Percentiles rank a stretch among this genome's conserved stretches.
Evolutionary conservation across 768 basidiomycete genomes (phyloP).

Genomic region (Serendipita sp.): DNA sequence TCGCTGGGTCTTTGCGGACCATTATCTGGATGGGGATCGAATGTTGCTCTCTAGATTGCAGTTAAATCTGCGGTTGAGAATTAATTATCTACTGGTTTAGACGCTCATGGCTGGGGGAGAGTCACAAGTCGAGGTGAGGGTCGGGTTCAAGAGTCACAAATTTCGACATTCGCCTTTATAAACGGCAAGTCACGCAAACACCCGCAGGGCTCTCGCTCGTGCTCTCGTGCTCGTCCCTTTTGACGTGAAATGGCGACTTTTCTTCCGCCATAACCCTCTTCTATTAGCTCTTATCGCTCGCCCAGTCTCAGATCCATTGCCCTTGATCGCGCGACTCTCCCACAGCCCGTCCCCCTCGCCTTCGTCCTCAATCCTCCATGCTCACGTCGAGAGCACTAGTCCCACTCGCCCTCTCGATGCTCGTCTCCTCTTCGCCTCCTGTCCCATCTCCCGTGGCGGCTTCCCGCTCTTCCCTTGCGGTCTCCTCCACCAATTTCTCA

Average conservation of each 20-base stretch:
- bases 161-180: background rate
- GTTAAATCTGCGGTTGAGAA: background rate
- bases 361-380: background rate
- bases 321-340: background rate
- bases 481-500: conserved; percentile 17
- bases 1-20: background rate
- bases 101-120: background rate
- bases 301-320: background rate
- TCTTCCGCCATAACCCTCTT: background rate
- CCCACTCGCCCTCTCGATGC: conserved; percentile 39
- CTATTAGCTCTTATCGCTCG: background rate
- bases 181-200: background rate
- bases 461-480: background rate
- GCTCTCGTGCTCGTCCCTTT: background rate
- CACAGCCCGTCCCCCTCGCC: background rate
- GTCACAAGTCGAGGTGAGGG: background rate
- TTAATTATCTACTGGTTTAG: background rate
- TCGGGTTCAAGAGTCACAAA: background rate
- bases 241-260: conserved; percentile 4
- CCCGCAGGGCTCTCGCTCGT: background rate
- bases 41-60: background rate
- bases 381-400: conserved; percentile 23
- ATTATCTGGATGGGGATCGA: background rate
- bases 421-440: conserved; percentile 30
- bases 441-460: background rate